A percentile compares a stretch with the other conserved stretches of the same genome.
These are phyloP conservation scores for Euphrasia confusa DNA, from an alignment of 257 asterid species.

Conservation along the genomic window DNA sequence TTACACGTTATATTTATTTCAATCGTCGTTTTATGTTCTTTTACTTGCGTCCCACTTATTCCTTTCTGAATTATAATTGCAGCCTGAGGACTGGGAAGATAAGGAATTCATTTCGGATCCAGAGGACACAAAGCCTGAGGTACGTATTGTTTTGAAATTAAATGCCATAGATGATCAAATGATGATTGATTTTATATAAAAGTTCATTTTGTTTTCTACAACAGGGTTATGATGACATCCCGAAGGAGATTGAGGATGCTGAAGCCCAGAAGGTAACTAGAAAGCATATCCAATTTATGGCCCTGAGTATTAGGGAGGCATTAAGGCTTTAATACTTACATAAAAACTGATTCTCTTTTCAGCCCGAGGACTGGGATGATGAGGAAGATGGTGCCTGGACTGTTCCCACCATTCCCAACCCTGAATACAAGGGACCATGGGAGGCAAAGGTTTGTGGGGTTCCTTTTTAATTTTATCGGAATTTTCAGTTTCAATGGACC, in stretches of 20 bases:
- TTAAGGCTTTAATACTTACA: not conserved
- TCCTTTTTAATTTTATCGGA: slow-evolving; percentile 1
- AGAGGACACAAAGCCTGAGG: slow-evolving; percentile 97
- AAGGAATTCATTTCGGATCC: slow-evolving; percentile 90
- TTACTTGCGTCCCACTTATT: not conserved
- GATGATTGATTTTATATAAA: not conserved
- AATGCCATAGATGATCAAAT: not conserved
- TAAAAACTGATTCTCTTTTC: slow-evolving; percentile 18
- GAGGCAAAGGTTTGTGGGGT: slow-evolving; percentile 56
- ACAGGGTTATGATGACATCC: slow-evolving; percentile 95
- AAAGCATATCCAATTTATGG: not conserved
- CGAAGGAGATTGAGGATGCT: slow-evolving; percentile 73
- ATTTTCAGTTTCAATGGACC: slow-evolving; percentile 16
- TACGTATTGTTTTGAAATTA: slow-evolving; percentile 11
- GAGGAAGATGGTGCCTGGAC: slow-evolving; percentile 99
- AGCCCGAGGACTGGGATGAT: slow-evolving; percentile 99
- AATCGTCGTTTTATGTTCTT: not conserved
- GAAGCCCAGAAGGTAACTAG: slow-evolving; percentile 85
- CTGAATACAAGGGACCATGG: slow-evolving; percentile 96
- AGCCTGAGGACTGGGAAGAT: slow-evolving; percentile 99
- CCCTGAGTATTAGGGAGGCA: not conserved
- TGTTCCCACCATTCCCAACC: slow-evolving; percentile 87
- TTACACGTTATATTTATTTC: not conserved
- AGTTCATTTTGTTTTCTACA: not conserved
- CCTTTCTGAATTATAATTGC: slow-evolving; percentile 23